Evolutionary conservation across 345 rosid genomes (phyloP).

Genomic region (Draba incana): DNA sequence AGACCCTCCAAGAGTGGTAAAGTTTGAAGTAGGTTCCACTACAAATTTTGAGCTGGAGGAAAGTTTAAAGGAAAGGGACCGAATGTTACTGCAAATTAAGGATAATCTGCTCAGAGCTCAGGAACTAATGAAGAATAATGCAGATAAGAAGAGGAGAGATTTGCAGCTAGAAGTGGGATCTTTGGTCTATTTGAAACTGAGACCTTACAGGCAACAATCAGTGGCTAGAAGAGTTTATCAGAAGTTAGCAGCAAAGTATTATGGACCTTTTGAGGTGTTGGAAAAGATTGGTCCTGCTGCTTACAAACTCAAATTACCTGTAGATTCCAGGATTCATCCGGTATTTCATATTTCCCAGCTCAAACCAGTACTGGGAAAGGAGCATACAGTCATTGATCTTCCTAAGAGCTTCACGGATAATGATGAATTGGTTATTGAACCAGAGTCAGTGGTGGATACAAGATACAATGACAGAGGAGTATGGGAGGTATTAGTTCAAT

Average conservation of each 20-base stretch:
- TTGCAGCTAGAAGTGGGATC: neutral
- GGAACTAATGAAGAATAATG: neutral
- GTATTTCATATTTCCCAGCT: neutral
- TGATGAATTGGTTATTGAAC: too few species aligned
- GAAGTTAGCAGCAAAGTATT: neutral
- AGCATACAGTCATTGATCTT: too few species aligned
- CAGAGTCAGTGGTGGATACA: too few species aligned
- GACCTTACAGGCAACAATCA: neutral
- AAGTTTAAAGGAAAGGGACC: neutral
- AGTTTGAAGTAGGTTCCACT: neutral
- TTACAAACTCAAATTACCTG: neutral
- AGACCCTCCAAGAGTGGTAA: neutral
- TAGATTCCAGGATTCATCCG: neutral
- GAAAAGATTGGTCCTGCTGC: fast-evolving
- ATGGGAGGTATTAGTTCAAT: too few species aligned
- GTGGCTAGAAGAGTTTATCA: neutral
- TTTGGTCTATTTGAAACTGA: neutral
- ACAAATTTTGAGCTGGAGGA: neutral
- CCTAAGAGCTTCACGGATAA: too few species aligned
- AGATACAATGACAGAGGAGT: too few species aligned
- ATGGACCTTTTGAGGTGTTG: neutral
- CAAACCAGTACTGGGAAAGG: neutral
- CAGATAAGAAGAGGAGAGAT: neutral
- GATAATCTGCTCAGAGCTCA: neutral
- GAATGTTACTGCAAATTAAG: neutral